Evolutionary conservation across 2,329 filamentous ascomycete species (phyloP).

Genomic region (Aureobasidium pullulans): DNA sequence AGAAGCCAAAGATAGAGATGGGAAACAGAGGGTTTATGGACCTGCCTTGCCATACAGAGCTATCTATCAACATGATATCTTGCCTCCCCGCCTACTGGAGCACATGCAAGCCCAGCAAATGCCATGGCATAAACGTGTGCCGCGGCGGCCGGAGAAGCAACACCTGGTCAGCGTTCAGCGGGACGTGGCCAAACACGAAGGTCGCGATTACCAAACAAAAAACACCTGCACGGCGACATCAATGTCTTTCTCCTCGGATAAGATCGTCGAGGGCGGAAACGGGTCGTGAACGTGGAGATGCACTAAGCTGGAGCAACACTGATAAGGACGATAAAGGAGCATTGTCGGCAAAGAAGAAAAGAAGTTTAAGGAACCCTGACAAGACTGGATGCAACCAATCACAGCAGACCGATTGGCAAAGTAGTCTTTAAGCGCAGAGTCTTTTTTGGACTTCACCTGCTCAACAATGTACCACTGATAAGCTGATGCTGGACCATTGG

Average conservation of each 20-base stretch:
- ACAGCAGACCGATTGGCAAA: neutral
- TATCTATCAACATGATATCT: conserved; percentile 1
- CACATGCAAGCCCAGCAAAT: conserved; percentile 10
- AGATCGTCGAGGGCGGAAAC: neutral
- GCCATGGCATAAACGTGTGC: conserved; percentile 12
- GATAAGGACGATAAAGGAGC: conserved; percentile 9
- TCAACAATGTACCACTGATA: conserved; percentile 7
- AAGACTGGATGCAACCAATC: conserved; percentile 1
- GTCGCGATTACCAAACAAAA: conserved; percentile 10
- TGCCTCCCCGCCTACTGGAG: neutral
- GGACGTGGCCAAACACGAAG: neutral
- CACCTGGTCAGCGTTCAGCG: neutral
- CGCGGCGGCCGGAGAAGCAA: conserved; percentile 14
- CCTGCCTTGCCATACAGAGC: neutral
- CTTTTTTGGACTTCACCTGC: conserved; percentile 10
- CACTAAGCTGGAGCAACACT: neutral
- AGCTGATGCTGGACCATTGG: conserved; percentile 6
- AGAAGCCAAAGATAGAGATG: neutral
- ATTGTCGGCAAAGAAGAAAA: conserved; percentile 4
- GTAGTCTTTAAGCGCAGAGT: neutral
- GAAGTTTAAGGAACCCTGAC: neutral
- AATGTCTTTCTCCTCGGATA: conserved; percentile 8
- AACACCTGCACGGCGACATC: conserved; percentile 4
- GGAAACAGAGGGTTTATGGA: conserved; percentile 6
- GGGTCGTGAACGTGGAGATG: conserved; percentile 1